A percentile compares a stretch with the other conserved stretches of the same genome.
These are phyloP conservation scores for Aspergillus fumigatus DNA, from an alignment of 2,329 filamentous ascomycete species.

Conservation along the genomic window DNA sequence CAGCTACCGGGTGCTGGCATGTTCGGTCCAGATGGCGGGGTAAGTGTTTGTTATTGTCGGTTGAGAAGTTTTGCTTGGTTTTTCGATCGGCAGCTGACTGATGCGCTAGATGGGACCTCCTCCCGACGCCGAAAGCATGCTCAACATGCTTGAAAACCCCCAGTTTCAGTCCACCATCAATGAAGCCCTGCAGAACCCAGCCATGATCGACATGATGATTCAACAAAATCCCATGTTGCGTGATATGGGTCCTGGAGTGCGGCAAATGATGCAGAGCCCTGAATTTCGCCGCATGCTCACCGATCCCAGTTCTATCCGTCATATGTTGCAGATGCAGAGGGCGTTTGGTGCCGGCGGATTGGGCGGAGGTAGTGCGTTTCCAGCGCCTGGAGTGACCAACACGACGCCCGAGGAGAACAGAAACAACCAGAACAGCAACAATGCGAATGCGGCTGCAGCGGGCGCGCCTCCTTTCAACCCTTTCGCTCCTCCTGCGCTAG, in stretches of 20 bases:
- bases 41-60: constrained; percentile 48
- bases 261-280: constrained; percentile 82
- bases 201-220: constrained; percentile 91
- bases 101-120: constrained; percentile 76
- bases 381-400: constrained; percentile 87
- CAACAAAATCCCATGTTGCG: constrained; percentile 80
- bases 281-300: constrained; percentile 90
- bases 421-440: constrained; percentile 32
- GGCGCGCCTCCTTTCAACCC: constrained; percentile 28
- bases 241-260: constrained; percentile 65
- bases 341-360: constrained; percentile 51
- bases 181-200: constrained; percentile 92
- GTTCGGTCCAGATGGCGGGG: constrained; percentile 91
- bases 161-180: constrained; percentile 84
- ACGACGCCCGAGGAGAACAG: constrained; percentile 61
- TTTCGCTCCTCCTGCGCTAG: constrained; percentile 21
- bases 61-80: background rate
- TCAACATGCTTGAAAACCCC: constrained; percentile 82
- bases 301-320: constrained; percentile 76
- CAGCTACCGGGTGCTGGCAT: constrained; percentile 80
- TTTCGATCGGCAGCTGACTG: constrained; percentile 12
- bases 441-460: constrained; percentile 37
- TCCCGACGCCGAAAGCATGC: constrained; percentile 72
- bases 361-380: constrained; percentile 59
- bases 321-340: constrained; percentile 77